A percentile compares a stretch with the other conserved stretches of the same genome.
Evolutionary conservation across 352 stramenopile species (phyloP).

Genomic region (Lagenidium giganteum): DNA sequence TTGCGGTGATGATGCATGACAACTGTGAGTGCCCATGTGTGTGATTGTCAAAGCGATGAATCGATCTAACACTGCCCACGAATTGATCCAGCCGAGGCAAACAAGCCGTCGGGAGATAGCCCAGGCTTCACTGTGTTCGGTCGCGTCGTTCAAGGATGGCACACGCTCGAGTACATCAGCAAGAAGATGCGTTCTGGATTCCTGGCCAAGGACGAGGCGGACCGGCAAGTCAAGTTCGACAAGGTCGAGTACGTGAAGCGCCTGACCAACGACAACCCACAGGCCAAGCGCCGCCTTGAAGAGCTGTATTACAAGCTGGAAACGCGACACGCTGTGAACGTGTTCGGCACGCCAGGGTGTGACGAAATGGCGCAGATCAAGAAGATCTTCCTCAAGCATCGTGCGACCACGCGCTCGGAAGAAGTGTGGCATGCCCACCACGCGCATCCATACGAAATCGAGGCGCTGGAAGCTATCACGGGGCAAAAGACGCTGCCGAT

Average conservation of each 20-base stretch:
- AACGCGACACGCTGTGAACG: conserved; percentile 84
- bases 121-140: conserved; percentile 80
- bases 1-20: conserved; percentile 83
- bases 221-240: conserved; percentile 64
- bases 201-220: conserved; percentile 57
- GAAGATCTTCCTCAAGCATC: conserved; percentile 65
- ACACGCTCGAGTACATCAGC: conserved; percentile 68
- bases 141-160: conserved; percentile 71
- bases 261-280: conserved; percentile 49
- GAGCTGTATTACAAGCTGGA: conserved; percentile 70
- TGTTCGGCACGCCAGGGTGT: conserved; percentile 94
- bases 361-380: conserved; percentile 90
- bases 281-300: conserved; percentile 57
- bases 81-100: conserved; percentile 32
- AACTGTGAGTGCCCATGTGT: conserved; percentile 39
- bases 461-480: conserved; percentile 83
- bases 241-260: conserved; percentile 62
- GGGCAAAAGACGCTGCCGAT: conserved; percentile 92
- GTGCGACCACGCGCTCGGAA: conserved; percentile 44
- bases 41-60: not conserved
- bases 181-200: conserved; percentile 70
- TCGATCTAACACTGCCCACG: not conserved
- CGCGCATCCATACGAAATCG: conserved; percentile 62
- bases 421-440: conserved; percentile 53
- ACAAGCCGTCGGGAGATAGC: conserved; percentile 50